Evolutionary conservation across 768 basidiomycete species (phyloP).

Genomic region (Boletellus ananas): DNA sequence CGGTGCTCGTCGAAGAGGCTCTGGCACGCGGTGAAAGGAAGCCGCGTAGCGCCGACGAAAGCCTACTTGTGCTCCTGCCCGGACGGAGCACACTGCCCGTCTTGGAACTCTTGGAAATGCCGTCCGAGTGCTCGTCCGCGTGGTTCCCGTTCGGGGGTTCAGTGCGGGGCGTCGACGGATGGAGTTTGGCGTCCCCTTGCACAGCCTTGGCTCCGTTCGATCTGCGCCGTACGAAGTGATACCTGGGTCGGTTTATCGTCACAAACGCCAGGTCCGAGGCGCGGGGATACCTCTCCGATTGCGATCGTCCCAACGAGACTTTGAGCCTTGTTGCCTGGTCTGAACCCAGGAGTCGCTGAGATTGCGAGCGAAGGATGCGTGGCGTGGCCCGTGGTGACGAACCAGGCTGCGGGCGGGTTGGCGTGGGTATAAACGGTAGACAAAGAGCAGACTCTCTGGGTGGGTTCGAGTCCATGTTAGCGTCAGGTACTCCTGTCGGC

Average conservation of each 20-base stretch:
- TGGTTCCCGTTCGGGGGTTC: neutral
- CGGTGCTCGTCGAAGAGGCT: constrained; percentile 23
- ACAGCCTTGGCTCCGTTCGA: constrained; percentile 1
- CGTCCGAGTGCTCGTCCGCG: neutral
- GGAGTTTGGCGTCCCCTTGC: neutral
- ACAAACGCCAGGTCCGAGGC: constrained; percentile 20
- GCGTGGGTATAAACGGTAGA: constrained; percentile 22
- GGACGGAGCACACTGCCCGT: neutral
- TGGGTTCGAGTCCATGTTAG: neutral
- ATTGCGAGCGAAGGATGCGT: constrained; percentile 26
- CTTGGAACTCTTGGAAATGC: neutral
- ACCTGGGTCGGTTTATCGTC: constrained; percentile 20
- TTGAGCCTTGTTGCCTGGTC: neutral
- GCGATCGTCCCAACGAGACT: constrained; percentile 19
- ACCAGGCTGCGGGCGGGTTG: constrained; percentile 7
- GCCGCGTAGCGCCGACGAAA: constrained; percentile 7
- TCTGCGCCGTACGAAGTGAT: constrained; percentile 14
- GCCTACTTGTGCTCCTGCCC: neutral
- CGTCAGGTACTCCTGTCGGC: neutral
- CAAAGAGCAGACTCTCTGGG: constrained; percentile 20
- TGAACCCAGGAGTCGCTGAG: constrained; percentile 15
- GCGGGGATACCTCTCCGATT: constrained; percentile 22
- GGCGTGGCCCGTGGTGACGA: constrained; percentile 8
- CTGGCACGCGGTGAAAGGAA: constrained; percentile 16
- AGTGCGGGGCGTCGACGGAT: neutral